phyloP scores from a whole-genome alignment of 176 grass and related monocot genomes.

The Triticum turgidum region DNA sequence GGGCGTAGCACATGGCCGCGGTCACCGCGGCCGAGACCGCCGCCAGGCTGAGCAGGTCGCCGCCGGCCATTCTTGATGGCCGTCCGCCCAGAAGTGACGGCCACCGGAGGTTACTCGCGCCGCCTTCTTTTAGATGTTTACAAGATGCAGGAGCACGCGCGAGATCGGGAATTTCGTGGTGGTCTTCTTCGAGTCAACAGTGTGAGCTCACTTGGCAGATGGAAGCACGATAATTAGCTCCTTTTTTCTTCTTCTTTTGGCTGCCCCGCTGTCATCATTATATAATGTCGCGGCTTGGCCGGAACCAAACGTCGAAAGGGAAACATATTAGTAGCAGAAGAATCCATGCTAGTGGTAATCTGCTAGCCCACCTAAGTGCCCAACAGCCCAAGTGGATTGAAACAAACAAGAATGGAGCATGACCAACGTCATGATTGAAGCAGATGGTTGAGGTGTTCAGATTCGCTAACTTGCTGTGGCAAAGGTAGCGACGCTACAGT shows the following conservation, averaged over 20 bases:
- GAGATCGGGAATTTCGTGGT: not conserved
- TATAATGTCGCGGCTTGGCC: not conserved
- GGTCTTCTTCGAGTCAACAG: not conserved
- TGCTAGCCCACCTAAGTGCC: too few species aligned
- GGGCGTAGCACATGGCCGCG: slow-evolving; percentile 48
- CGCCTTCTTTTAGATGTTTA: not conserved
- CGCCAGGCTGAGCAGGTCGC: slow-evolving; percentile 37
- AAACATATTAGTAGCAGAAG: not conserved
- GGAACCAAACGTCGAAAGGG: not conserved
- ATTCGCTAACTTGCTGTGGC: too few species aligned
- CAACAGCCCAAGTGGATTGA: too few species aligned
- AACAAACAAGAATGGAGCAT: too few species aligned
- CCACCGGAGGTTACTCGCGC: not conserved
- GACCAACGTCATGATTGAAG: too few species aligned
- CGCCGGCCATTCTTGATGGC: not conserved
- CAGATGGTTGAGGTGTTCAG: too few species aligned
- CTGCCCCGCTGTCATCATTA: not conserved
- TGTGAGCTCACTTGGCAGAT: not conserved
- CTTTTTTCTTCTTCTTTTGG: not conserved
- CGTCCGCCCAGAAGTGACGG: not conserved
- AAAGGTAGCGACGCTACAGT: too few species aligned
- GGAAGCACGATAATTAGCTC: not conserved
- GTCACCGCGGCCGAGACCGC: slow-evolving; percentile 15
- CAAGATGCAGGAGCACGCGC: not conserved
- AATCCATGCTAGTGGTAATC: not conserved